Base-by-base conservation (phyloP, 257 asterid species). In the Thymus mandschuricus region DNA sequence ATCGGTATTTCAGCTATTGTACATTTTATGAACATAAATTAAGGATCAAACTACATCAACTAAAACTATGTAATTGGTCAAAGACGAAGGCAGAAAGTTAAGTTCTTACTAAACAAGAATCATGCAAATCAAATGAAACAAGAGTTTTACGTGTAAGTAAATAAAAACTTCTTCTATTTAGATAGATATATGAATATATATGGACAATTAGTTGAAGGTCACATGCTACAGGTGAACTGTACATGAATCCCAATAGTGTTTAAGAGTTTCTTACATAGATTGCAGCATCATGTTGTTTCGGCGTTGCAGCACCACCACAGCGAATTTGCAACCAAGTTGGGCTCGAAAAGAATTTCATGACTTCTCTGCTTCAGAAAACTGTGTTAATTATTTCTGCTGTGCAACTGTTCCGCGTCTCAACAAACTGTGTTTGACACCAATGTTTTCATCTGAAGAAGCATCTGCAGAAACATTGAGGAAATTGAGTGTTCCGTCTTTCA, bases 331-430 rank as follows among this genome's bases (percentile, higher is more conserved):
- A 71, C 61, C 69, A 60, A 49, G 64, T 64, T 29, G 63, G 66
- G 50, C 48, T 50, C 74, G 73, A 83, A 81, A 74, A 84, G 59
- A 27, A 80, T 66, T 31, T 75, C 85, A 62, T 52, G 87, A 74
- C 80, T 86, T 72, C 72, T 77, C 86, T 50, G 87, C 90, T 10
- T 62, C 41, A 15, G 83, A 73, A 68, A 60, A 31, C 41, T 5
- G 78, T 67, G 45, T 65, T 66, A 38, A n/a, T 78, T 67, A 28
- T 79, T 85, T 66, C 78, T 69, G 59, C 15, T 68, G 65, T 79
- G 69, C 15, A 34, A 52, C 60, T 13, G 77, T 76, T 58, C 64
- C 76, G 58, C 66, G 69, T 69, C 68, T 76, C 52, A 43, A 68
- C 45, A 64, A 46, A 49, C 64, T 69, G 34, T 44, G 83, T 52